phyloP scores from a whole-genome alignment of 2,329 filamentous ascomycete species.

The Fusarium sp. region DNA sequence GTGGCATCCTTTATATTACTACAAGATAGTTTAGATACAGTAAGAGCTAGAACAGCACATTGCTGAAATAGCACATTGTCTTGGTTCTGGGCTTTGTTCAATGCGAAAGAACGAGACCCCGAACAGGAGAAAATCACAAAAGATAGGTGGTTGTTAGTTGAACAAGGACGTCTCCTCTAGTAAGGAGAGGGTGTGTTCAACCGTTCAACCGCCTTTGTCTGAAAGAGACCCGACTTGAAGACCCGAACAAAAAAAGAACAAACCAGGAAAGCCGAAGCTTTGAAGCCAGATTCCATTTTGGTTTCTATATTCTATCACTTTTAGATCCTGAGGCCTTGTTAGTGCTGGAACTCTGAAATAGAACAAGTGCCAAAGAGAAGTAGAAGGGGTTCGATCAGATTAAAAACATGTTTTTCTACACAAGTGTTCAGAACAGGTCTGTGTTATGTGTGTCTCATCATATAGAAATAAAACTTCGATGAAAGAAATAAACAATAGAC shows the following conservation, averaged over 20 bases:
- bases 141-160: not conserved
- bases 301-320: conserved; percentile 1
- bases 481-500: not conserved
- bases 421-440: conserved; percentile 48
- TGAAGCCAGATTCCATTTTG: conserved; percentile 22
- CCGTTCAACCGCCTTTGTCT: conserved; percentile 22
- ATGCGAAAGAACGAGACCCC: not conserved
- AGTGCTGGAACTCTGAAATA: conserved; percentile 16
- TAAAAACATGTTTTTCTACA: conserved; percentile 44
- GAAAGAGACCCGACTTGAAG: not conserved
- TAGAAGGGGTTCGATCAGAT: conserved; percentile 35
- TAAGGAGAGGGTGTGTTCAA: conserved; percentile 11
- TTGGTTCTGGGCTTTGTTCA: conserved; percentile 20
- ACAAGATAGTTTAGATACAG: not conserved
- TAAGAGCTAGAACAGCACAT: not conserved
- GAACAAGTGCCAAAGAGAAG: not conserved
- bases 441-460: conserved; percentile 47
- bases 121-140: conserved; percentile 5
- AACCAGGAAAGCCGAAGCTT: conserved; percentile 6
- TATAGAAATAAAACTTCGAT: conserved; percentile 21
- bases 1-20: conserved; percentile 20
- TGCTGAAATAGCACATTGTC: conserved; percentile 17
- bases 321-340: conserved; percentile 18
- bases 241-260: conserved; percentile 6
- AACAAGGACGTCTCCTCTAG: conserved; percentile 13